A percentile compares a stretch with the other conserved stretches of the same genome.
Conservation (phyloP, 208 protist genomes). For the Ichthyophonus hoferi region DNA sequence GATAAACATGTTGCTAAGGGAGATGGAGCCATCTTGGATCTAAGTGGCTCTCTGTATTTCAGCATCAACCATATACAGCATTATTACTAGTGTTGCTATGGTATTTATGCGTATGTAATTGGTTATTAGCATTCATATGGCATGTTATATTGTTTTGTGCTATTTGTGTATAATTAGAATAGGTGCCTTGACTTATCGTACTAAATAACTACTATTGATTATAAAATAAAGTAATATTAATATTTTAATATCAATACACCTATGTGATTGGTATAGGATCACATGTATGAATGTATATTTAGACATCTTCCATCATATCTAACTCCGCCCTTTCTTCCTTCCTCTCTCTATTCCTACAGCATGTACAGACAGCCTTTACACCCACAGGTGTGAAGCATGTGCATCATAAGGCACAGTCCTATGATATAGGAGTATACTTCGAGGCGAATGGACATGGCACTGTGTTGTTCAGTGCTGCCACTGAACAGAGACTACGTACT, state of each 20-base stretch:
- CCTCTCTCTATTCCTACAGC: background rate
- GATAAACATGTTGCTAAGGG: too few species aligned
- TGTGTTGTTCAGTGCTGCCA: slow-evolving; percentile 66
- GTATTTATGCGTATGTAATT: background rate
- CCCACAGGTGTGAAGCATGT: slow-evolving; percentile 86
- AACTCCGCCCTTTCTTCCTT: background rate
- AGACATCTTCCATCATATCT: background rate
- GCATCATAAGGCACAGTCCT: slow-evolving; percentile 75
- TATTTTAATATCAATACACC: background rate
- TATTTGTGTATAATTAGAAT: too few species aligned
- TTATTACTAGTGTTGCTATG: too few species aligned
- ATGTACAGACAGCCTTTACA: slow-evolving; percentile 53
- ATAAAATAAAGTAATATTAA: too few species aligned
- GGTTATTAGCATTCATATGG: too few species aligned
- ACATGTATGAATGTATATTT: background rate
- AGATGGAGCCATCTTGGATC: too few species aligned
- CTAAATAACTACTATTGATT: too few species aligned
- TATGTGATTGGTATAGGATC: background rate
- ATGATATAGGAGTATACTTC: slow-evolving; percentile 88
- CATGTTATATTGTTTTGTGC: too few species aligned
- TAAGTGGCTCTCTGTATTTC: too few species aligned
- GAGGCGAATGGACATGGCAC: slow-evolving; percentile 92
- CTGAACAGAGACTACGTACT: background rate
- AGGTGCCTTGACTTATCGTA: too few species aligned
- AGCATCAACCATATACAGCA: too few species aligned